phyloP scores from a whole-genome alignment of 129 eudicot species.

The Artemisia annua region DNA sequence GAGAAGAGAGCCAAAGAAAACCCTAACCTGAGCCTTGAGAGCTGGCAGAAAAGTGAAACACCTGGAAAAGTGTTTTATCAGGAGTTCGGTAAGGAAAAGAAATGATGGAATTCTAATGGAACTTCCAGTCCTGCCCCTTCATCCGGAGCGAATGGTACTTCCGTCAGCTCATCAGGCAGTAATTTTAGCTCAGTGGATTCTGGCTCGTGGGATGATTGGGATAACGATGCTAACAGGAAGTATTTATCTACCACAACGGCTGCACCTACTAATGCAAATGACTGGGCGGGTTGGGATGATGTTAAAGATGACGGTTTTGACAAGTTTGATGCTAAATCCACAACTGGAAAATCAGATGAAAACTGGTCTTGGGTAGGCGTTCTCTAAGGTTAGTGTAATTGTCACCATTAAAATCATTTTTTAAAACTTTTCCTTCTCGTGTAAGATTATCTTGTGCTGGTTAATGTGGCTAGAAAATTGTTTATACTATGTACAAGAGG shows the following conservation, averaged over 20 bases:
- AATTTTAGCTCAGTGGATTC: conserved; percentile 48
- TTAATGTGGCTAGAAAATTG: conserved; percentile 36
- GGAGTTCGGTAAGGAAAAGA: conserved; percentile 51
- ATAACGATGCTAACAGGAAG: conserved; percentile 49
- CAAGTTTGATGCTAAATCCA: conserved; percentile 42
- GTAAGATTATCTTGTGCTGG: conserved; percentile 1
- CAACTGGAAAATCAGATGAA: conserved; percentile 67
- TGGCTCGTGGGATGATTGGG: conserved; percentile 95
- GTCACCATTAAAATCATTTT: conserved; percentile 4
- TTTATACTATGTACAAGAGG: no score
- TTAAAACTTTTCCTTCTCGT: conserved; percentile 14
- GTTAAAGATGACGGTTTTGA: conserved; percentile 74
- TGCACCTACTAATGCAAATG: conserved; percentile 53
- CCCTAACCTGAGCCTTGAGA: conserved; percentile 41
- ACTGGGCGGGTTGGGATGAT: conserved; percentile 98
- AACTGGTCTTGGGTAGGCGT: conserved; percentile 89
- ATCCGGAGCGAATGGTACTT: conserved; percentile 36
- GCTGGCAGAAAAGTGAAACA: conserved; percentile 57
- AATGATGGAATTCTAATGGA: conserved; percentile 57
- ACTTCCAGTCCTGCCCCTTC: not conserved
- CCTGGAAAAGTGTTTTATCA: conserved; percentile 56
- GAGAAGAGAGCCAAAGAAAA: conserved; percentile 79
- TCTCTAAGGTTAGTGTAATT: conserved; percentile 52
- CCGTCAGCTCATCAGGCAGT: conserved; percentile 50
- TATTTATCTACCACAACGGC: conserved; percentile 41